Evolutionary conservation across 2,329 filamentous ascomycete species (phyloP), one percentile per base, ranked within the genome.

Genomic region (Mollisia scopiformis): DNA sequence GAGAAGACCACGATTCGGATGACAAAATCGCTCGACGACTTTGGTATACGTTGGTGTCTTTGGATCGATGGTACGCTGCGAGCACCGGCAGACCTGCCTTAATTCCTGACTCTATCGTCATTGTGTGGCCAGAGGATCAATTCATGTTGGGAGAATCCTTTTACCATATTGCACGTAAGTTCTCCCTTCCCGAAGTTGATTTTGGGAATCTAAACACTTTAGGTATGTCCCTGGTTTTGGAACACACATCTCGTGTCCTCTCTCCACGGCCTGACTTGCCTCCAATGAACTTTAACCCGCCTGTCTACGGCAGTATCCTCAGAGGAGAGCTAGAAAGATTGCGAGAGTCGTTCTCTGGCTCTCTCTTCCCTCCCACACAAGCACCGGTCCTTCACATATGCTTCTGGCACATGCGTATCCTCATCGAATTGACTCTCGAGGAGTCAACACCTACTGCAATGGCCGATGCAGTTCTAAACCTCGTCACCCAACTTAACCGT

Each of bases 41-140:
- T 19, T 92, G 89, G 89, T 91, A 88, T 86, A 84, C 86, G 14
- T 76, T 92, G 33, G 83, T 91, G 49, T 81, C 89, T 64, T 82
- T 92, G 64, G 89, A 92, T 69, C 83, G 88, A 16, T 92, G 88
- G 88, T 86, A 91, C 71, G 87, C 89, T 3, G 82, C 86, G n/a
- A 87, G 85, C 23, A 88, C 84, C 4, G 85, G 84, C 13, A 85
- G 82, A 62, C 85, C 88, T 3, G 69, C 85, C 13, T 79, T 88
- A 60, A 85, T 92, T 59, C 84, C 84, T 1, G 84, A 89, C 66
- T 81, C 84, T 62, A 85, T 80, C 55, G 81, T 87, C 6, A 82
- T 89, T 14, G 76, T 89, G 25, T 77, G 84, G 6, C 81, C 83
- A 0, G 85, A 86, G 50, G 80, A 92, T 59, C 81, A 83, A 62